A percentile compares a stretch with the other conserved stretches of the same genome.
Conservation (phyloP, 768 basidiomycete species). For the Exidia glandulosa region DNA sequence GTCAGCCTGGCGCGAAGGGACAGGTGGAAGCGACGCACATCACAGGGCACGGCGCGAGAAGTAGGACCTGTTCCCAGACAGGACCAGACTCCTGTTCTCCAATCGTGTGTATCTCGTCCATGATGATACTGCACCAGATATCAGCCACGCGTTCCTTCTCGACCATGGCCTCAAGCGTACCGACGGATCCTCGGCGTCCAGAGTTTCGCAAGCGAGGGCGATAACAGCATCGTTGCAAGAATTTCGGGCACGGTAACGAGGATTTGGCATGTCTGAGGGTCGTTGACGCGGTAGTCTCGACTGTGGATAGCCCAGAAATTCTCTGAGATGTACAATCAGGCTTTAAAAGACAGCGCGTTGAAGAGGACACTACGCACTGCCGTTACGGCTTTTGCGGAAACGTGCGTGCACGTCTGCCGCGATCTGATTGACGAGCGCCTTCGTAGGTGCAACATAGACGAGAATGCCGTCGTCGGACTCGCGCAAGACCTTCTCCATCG, state of each 20-base stretch:
- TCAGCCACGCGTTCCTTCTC: conserved; percentile 2
- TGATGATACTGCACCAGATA: conserved; percentile 38
- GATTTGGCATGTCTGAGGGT: conserved; percentile 60
- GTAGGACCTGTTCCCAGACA: conserved; percentile 65
- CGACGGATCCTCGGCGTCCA: conserved; percentile 58
- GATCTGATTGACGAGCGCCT: conserved; percentile 60
- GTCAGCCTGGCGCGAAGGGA: neutral
- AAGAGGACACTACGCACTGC: conserved; percentile 23
- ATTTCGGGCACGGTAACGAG: conserved; percentile 67
- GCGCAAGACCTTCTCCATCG: conserved; percentile 59
- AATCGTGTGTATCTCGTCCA: conserved; percentile 55
- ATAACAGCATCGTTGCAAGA: conserved; percentile 56
- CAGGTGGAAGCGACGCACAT: conserved; percentile 35
- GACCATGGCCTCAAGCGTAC: conserved; percentile 17
- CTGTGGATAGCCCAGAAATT: conserved; percentile 58
- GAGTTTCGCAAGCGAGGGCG: conserved; percentile 45
- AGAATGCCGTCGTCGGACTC: conserved; percentile 55
- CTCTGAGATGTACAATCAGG: conserved; percentile 22
- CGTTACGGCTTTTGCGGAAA: conserved; percentile 44
- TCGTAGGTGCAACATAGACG: conserved; percentile 67
- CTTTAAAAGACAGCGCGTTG: neutral
- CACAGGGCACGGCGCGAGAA: conserved; percentile 59
- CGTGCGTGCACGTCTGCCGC: conserved; percentile 66
- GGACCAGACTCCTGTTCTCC: conserved; percentile 59
- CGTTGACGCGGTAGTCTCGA: conserved; percentile 49